Evolutionary conservation across 129 eudicot species (phyloP).

Genomic region (sunflower (Helianthus annuus)): HanXRQr2.0-SUNRISE NC_035440.2:13284255-13284754

Average conservation of each 20-base stretch:
- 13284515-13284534: constrained; percentile 26
- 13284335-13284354: too few relatives aligned
- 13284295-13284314: too few relatives aligned
- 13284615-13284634: background rate
- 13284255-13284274: too few relatives aligned
- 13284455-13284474: constrained; percentile 10
- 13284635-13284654: constrained; percentile 1
- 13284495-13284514: constrained; percentile 9
- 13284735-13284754: too few relatives aligned
- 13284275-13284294: too few relatives aligned
- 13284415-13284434: background rate
- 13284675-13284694: constrained; percentile 20
- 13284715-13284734: too few relatives aligned
- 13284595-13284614: constrained; percentile 11
- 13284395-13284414: too few relatives aligned
- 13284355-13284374: too few relatives aligned
- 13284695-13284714: constrained; percentile 14
- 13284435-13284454: constrained; percentile 9
- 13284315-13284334: too few relatives aligned
- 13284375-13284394: too few relatives aligned
- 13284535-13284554: background rate
- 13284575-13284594: constrained; percentile 19
- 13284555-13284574: background rate
- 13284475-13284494: constrained; percentile 36
- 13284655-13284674: constrained; percentile 5